Conservation (phyloP, 2,329 filamentous ascomycete species). For the Phyllachora maydis region DNA sequence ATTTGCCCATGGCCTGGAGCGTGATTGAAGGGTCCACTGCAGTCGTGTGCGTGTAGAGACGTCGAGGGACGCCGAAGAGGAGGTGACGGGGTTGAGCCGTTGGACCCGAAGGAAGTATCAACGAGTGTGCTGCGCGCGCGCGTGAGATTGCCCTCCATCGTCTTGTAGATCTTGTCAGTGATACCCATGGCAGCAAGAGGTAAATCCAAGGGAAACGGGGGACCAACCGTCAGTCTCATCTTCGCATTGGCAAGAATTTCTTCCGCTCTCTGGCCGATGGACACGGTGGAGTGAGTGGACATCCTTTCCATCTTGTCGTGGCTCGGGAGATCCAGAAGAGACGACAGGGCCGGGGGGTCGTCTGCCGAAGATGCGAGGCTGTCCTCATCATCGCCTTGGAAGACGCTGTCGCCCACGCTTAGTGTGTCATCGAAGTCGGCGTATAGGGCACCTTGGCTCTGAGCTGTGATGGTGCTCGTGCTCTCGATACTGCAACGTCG, state of each 20-base stretch:
- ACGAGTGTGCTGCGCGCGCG: slow-evolving; percentile 54
- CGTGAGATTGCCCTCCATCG: slow-evolving; percentile 81
- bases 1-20: too few relatives aligned
- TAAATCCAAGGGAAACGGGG: too few relatives aligned
- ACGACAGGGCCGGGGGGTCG: too few relatives aligned
- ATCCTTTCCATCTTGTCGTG: slow-evolving; percentile 7
- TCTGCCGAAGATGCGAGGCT: slow-evolving; percentile 39
- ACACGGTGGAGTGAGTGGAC: slow-evolving; percentile 43
- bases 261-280: slow-evolving; percentile 67
- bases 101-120: slow-evolving; percentile 33
- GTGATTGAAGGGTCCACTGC: too few relatives aligned
- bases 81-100: slow-evolving; percentile 31
- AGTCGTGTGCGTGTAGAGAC: too few relatives aligned
- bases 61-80: too few relatives aligned
- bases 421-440: slow-evolving; percentile 39
- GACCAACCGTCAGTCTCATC: slow-evolving; percentile 62
- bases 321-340: too few relatives aligned
- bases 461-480: slow-evolving; percentile 35
- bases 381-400: slow-evolving; percentile 47
- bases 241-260: slow-evolving; percentile 88
- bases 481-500: slow-evolving; percentile 37
- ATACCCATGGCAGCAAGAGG: too few relatives aligned
- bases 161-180: too few relatives aligned
- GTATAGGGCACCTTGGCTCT: slow-evolving; percentile 26
- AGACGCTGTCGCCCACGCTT: slow-evolving; percentile 43